A percentile compares a stretch with the other conserved stretches of the same genome.
phyloP scores from a whole-genome alignment of 106 monocot species.

The Posidonia australis region DNA sequence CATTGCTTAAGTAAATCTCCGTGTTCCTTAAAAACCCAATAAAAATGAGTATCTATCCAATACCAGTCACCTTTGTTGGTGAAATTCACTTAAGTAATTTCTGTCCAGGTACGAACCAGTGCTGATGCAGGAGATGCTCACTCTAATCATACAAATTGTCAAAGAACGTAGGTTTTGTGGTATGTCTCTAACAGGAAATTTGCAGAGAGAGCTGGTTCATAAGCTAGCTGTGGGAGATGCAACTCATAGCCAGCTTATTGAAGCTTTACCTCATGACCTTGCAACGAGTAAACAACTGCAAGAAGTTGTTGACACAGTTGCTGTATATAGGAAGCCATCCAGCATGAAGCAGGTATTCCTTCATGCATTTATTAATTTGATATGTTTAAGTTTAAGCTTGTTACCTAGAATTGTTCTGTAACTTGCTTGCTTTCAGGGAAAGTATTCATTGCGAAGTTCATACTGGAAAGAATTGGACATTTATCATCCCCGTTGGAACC shows the following conservation, averaged over 20 bases:
- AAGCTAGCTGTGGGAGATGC: conserved; percentile 70
- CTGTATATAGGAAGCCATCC: conserved; percentile 72
- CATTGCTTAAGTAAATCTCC: no score
- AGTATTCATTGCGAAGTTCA: conserved; percentile 59
- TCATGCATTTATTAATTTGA: background rate
- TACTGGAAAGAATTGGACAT: conserved; percentile 88
- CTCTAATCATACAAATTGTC: conserved; percentile 75
- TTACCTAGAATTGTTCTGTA: background rate
- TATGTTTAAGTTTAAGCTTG: background rate
- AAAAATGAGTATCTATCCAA: background rate
- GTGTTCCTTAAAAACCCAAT: no score
- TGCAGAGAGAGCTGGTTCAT: conserved; percentile 66
- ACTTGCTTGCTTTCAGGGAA: conserved; percentile 44
- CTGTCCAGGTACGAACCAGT: conserved; percentile 71
- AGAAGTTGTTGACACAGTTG: conserved; percentile 55
- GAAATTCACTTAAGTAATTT: background rate
- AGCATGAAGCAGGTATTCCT: conserved; percentile 76
- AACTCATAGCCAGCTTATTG: conserved; percentile 79
- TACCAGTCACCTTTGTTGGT: background rate
- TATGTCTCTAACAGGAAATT: conserved; percentile 44
- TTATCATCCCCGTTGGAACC: conserved; percentile 89
- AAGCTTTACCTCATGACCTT: conserved; percentile 73
- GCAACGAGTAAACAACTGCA: conserved; percentile 51
- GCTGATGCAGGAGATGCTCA: conserved; percentile 84
- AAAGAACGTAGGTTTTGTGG: conserved; percentile 86